Base-by-base conservation (phyloP, 768 basidiomycete species). In the Boletus pseudo-olivaceus region DNA sequence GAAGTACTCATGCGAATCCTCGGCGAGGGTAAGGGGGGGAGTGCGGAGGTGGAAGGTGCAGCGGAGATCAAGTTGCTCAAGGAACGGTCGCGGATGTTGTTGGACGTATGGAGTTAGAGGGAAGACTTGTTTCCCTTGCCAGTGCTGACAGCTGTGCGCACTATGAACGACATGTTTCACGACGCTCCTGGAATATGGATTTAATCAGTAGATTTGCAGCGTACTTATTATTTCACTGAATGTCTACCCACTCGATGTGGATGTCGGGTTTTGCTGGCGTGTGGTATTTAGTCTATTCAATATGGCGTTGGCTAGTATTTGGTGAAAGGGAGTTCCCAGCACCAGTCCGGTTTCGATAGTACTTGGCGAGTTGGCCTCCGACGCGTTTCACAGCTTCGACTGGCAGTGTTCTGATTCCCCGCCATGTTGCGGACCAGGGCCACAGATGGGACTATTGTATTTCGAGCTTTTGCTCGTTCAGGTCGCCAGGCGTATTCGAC, bases 11-110 rank as follows among this genome's bases (percentile, higher is more conserved):
- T 86, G 53, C 78, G 76, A 58, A 87, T 93, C 59, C 79, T 99
- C 19, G 97, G 89, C 11, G 90, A 95, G 70, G 93, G 93, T 6
- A 98, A 97, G 78, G 93, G 93, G 37, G 97, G 95, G 20, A 84
- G 79, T 19, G 85, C 82, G 1, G 88, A 89, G 62, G 87, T 90
- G 5, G 94, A 97, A 72, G 95, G 95, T 37, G 82, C 77, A 4
- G 91, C 93, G 51, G 95, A 98, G 77, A 71, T 97, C 57, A 99
- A 98, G 75, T 72, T 93, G 62, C 76, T 99, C 73, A 99, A 99
- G 79, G 97, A 98, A 72, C 81, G 93, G 47, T 92, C 89, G 54
- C 76, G 93, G 61, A 77, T 94, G 58, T 78, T 95, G 78, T 70
- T 91, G 59, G 93, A 95, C 71, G 92, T 93, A 58, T 93, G 91